Evolutionary conservation across 2,329 filamentous ascomycete species (phyloP).

Genomic region (Bisporella sp.): DNA sequence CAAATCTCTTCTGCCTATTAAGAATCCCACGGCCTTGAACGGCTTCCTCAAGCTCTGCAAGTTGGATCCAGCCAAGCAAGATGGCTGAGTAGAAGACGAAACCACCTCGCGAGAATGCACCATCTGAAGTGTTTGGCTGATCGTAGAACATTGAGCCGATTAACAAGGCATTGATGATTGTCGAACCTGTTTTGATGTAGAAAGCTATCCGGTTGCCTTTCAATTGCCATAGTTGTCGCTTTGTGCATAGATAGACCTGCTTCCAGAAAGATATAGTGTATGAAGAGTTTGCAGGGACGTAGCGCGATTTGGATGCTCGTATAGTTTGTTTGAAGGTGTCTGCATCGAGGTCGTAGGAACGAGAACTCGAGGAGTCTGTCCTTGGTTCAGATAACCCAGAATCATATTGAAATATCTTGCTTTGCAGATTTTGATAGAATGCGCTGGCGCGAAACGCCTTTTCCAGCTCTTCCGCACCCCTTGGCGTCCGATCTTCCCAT

Average conservation of each 20-base stretch:
- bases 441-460: slow-evolving; percentile 42
- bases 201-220: slow-evolving; percentile 68
- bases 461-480: slow-evolving; percentile 49
- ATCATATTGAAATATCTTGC: slow-evolving; percentile 48
- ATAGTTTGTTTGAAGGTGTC: slow-evolving; percentile 32
- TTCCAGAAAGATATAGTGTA: slow-evolving; percentile 74
- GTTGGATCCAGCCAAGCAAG: slow-evolving; percentile 58
- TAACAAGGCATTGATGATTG: slow-evolving; percentile 50
- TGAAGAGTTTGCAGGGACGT: slow-evolving; percentile 59
- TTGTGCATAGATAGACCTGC: slow-evolving; percentile 73
- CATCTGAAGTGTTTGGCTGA: slow-evolving; percentile 41
- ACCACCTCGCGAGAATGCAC: slow-evolving; percentile 56
- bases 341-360: slow-evolving; percentile 8
- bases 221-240: slow-evolving; percentile 73
- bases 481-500: slow-evolving; percentile 49
- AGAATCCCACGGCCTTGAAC: slow-evolving; percentile 87
- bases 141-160: slow-evolving; percentile 61
- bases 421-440: slow-evolving; percentile 33
- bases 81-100: slow-evolving; percentile 63
- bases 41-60: slow-evolving; percentile 60
- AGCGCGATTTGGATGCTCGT: slow-evolving; percentile 35
- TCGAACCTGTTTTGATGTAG: slow-evolving; percentile 36
- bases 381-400: slow-evolving; percentile 27
- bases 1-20: slow-evolving; percentile 83
- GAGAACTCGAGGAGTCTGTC: slow-evolving; percentile 8